A percentile compares a stretch with the other conserved stretches of the same genome.
phyloP scores from a whole-genome alignment of 2,329 filamentous ascomycete species.

The Neopestalotiopsis sp. region DNA sequence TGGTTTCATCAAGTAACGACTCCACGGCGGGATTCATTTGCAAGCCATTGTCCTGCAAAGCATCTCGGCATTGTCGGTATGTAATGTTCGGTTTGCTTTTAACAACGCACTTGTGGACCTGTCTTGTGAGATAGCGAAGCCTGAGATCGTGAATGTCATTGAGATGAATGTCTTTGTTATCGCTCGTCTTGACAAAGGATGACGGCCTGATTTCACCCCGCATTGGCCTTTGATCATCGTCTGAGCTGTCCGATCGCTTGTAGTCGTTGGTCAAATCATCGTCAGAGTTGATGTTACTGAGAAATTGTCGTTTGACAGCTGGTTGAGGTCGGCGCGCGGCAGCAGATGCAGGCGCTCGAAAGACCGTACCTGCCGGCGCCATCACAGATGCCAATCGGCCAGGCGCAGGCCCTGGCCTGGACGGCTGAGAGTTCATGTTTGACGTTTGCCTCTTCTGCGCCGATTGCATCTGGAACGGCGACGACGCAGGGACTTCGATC shows the following conservation, averaged over 20 bases:
- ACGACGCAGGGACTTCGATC: conserved; percentile 89
- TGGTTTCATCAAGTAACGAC: conserved; percentile 15
- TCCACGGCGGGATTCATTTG: conserved; percentile 18
- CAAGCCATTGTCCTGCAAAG: conserved; percentile 25
- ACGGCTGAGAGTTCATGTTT: conserved; percentile 24
- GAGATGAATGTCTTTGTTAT: conserved; percentile 29
- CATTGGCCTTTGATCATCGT: conserved; percentile 33
- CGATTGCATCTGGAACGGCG: conserved; percentile 61
- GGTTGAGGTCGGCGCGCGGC: conserved; percentile 34
- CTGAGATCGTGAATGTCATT: conserved; percentile 36
- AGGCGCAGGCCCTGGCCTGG: conserved; percentile 31
- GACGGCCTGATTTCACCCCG: conserved; percentile 39
- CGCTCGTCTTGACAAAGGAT: conserved; percentile 31
- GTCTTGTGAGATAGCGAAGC: conserved; percentile 33
- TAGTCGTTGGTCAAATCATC: conserved; percentile 38
- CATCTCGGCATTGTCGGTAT: conserved; percentile 33
- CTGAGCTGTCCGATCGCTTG: conserved; percentile 37
- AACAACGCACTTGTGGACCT: conserved; percentile 34
- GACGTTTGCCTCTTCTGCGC: conserved; percentile 21
- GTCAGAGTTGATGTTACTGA: conserved; percentile 33
- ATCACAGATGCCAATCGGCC: conserved; percentile 64
- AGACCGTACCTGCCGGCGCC: conserved; percentile 77
- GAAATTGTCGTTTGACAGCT: conserved; percentile 34
- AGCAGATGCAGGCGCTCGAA: conserved; percentile 52
- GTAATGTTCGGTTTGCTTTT: conserved; percentile 31